Conservation (phyloP, 176 grass and related monocot species). For the Oryza australiensis region DNA sequence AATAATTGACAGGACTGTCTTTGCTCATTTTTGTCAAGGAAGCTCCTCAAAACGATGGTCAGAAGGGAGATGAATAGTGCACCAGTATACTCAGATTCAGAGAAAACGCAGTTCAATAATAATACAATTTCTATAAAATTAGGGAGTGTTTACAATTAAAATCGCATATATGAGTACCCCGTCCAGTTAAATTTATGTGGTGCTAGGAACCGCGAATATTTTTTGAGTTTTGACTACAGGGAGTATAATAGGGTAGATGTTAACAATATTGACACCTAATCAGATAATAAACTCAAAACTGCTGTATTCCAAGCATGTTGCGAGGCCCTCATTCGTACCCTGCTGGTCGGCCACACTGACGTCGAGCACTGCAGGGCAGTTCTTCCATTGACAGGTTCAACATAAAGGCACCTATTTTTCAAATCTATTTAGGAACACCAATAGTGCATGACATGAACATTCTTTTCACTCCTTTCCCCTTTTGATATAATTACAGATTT, state of each 20-base stretch:
- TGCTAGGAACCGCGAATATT: background rate
- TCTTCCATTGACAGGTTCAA: too few species aligned
- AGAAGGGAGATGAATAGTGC: background rate
- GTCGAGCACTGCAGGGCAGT: too few species aligned
- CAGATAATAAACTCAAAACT: background rate
- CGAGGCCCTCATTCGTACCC: too few species aligned
- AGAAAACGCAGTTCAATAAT: background rate
- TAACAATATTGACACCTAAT: background rate
- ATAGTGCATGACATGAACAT: background rate
- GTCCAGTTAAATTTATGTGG: background rate
- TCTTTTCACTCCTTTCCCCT: background rate
- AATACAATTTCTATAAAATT: background rate
- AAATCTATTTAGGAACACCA: background rate
- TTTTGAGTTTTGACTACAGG: background rate
- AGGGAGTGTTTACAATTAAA: background rate
- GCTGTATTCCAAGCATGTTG: too few species aligned
- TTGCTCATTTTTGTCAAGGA: background rate
- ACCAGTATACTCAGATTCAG: background rate
- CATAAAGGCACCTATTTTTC: too few species aligned
- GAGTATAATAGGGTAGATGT: background rate
- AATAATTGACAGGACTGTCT: background rate
- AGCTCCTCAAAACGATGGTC: background rate
- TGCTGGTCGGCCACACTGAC: too few species aligned
- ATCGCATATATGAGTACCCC: background rate
- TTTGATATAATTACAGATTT: too few species aligned